These are phyloP conservation scores for Lentinus polychrous DNA, from an alignment of 1,284 basidiomycete genomes.

Conservation along the genomic window DNA sequence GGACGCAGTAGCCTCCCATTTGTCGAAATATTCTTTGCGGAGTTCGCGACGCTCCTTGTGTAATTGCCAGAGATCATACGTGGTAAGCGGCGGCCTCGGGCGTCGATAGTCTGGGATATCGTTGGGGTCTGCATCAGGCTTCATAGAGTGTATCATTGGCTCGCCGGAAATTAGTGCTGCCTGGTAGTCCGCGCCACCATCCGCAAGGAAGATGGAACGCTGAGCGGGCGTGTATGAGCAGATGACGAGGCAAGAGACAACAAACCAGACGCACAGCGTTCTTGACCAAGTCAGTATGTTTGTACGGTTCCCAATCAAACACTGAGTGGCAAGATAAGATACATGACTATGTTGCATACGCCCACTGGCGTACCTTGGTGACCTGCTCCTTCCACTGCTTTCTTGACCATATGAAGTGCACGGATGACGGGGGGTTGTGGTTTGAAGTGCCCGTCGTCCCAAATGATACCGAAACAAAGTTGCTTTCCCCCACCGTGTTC, in stretches of 20 bases:
- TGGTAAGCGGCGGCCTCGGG: constrained; percentile 24
- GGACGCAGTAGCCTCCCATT: constrained; percentile 36
- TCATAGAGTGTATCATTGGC: constrained; percentile 45
- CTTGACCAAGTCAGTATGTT: constrained; percentile 46
- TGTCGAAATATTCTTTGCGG: constrained; percentile 37
- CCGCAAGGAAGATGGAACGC: constrained; percentile 28
- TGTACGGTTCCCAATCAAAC: constrained; percentile 49
- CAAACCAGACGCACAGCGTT: constrained; percentile 35
- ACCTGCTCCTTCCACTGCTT: constrained; percentile 40
- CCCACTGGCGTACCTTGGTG: constrained; percentile 32
- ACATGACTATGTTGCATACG: background rate
- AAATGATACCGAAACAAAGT: constrained; percentile 38
- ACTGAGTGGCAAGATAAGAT: constrained; percentile 26
- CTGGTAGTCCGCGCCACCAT: constrained; percentile 22
- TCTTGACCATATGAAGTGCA: constrained; percentile 39
- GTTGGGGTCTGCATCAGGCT: constrained; percentile 22
- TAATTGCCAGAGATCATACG: constrained; percentile 42
- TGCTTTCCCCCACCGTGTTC: constrained; percentile 39
- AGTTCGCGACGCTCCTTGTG: constrained; percentile 31
- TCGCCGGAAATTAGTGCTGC: constrained; percentile 31
- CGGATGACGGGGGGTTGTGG: constrained; percentile 46
- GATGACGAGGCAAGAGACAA: constrained; percentile 10
- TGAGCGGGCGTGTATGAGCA: constrained; percentile 4
- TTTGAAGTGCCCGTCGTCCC: constrained; percentile 41
- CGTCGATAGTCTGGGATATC: constrained; percentile 16